Evolutionary conservation across 768 basidiomycete species (phyloP).

Genomic region (Phaeotremella fagi): DNA sequence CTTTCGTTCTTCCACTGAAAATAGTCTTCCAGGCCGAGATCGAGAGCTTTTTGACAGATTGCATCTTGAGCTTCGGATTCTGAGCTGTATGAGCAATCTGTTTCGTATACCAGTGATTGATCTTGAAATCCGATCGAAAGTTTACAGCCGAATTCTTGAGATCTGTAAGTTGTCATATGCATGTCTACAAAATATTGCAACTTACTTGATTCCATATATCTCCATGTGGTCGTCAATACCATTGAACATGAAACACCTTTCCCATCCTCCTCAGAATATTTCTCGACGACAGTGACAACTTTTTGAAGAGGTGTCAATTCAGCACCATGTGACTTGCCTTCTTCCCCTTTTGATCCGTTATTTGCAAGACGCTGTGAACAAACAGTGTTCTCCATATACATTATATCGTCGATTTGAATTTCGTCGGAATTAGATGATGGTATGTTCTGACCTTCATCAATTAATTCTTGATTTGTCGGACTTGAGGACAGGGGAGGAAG

Average conservation of each 20-base stretch:
- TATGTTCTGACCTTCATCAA: background rate
- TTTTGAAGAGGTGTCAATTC: background rate
- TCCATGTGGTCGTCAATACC: background rate
- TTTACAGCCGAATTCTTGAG: slow-evolving; percentile 6
- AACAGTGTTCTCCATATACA: no score
- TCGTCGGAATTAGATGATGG: background rate
- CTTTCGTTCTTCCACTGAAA: slow-evolving; percentile 15
- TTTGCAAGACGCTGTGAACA: no score
- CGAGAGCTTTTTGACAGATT: slow-evolving; percentile 14
- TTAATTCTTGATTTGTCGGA: background rate
- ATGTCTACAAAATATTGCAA: background rate
- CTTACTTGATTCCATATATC: slow-evolving; percentile 2
- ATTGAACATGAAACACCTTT: background rate
- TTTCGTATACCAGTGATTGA: slow-evolving; percentile 3
- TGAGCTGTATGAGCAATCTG: background rate
- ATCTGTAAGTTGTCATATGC: background rate
- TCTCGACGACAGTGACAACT: background rate
- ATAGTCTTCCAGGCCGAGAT: slow-evolving; percentile 14
- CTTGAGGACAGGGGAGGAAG: background rate
- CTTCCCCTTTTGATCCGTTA: background rate
- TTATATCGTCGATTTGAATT: slow-evolving; percentile 3
- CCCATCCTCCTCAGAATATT: background rate
- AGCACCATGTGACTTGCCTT: no score
- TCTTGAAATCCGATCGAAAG: slow-evolving; percentile 2
- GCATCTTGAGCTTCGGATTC: slow-evolving; percentile 10